Percentiles rank a stretch among this genome's conserved stretches.
These are phyloP conservation scores for Oryza longistaminata DNA, from an alignment of 176 grass and related monocot genomes.

Conservation along the genomic window DNA sequence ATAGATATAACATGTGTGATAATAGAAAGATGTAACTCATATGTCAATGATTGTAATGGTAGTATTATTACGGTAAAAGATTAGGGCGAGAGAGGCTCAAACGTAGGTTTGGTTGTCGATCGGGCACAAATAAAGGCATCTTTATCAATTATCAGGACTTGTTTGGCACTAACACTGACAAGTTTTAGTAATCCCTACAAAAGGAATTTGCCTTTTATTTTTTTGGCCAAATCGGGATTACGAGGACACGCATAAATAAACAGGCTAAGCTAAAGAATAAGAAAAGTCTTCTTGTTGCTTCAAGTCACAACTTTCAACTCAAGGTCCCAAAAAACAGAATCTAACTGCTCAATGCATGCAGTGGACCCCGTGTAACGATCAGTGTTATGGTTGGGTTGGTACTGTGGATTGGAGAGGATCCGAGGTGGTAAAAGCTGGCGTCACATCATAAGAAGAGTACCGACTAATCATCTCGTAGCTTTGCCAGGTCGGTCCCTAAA, in stretches of 20 bases:
- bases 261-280: neutral
- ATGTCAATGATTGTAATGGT: too few relatives aligned
- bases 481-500: neutral
- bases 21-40: too few relatives aligned
- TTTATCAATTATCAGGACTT: neutral
- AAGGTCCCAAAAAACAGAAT: neutral
- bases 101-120: neutral
- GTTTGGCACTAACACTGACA: neutral
- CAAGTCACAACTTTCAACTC: neutral
- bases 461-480: neutral
- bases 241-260: neutral
- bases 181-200: neutral
- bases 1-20: too few relatives aligned
- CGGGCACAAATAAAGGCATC: neutral
- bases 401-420: conserved; percentile 25
- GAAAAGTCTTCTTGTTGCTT: neutral
- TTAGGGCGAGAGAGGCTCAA: neutral
- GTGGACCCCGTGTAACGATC: neutral
- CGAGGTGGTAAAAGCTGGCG: conserved; percentile 3
- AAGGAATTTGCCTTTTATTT: neutral
- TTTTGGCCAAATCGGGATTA: neutral
- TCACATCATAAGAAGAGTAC: conserved; percentile 32
- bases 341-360: neutral
- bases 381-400: neutral
- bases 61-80: too few relatives aligned